Evolutionary conservation across 2,329 filamentous ascomycete genomes (phyloP), one percentile per base, ranked within the genome.

Genomic region (Decorospora gaudefroyi): DNA sequence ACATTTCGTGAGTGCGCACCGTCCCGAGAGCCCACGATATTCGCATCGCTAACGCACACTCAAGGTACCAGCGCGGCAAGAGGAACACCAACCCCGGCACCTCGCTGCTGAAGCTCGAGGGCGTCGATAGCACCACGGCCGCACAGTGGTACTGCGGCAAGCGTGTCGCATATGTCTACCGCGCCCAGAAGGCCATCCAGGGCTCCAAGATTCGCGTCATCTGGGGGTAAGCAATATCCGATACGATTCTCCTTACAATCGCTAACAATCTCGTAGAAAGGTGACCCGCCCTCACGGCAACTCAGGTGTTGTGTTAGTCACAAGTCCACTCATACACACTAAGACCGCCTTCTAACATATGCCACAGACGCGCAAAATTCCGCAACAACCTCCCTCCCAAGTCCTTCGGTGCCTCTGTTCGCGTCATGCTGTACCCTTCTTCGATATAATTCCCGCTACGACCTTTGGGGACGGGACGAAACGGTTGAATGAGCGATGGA

Each of bases 171-270:
- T 56, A 90, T 78, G 90, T 99, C 78, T 99, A 97, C 85, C 90
- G 91, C 74, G 92, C 86, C 68, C 86, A 89, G 78, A 91, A 86
- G 79, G 90, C 96, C 82, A 83, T 96, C 73, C 88, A 92, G 71
- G 93, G 93, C 75, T 92, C 90, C 76, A 97, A 97, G 87, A 95
- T 97, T 80, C 86, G 92, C 73, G 76, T 97, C 68, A 96, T 97
- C 82, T 97, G 65, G 65, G 92, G 92, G 34, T 36, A 36, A 17
- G 34, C 25, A 33, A 18, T 22, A 10, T 17, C 22, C 8, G 6
- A 29, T 3, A 6, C 27, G 16, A 28, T 6, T 12, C 26, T 13
- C 26, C 12, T 8, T 9, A 13, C 26, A 6, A 28, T 13, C n/a
- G 26, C 26, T 4, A n/a, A 5, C 26, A 15, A 13, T 4, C n/a